Conservation (phyloP, 306 rosid genomes). For the Quercus berberidifolia region DNA sequence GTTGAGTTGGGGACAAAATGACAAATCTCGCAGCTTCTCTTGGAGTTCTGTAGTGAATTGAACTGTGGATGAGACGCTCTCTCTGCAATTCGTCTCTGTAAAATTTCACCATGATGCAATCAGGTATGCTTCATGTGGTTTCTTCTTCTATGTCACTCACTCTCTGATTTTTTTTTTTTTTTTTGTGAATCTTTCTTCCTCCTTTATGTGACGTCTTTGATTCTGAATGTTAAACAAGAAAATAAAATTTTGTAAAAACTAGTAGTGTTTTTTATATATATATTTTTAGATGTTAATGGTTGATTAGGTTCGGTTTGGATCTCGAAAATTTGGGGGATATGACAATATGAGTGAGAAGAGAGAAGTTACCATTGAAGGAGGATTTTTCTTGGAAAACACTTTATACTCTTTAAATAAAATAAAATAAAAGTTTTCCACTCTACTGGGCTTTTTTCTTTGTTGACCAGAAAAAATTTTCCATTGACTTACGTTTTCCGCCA, state of each 20-base stretch:
- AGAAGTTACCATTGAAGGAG: too few species aligned
- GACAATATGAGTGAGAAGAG: too few species aligned
- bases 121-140: conserved; percentile 32
- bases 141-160: not conserved
- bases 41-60: not conserved
- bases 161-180: not conserved
- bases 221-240: not conserved
- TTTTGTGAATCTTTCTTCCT: not conserved
- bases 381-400: too few species aligned
- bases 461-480: too few species aligned
- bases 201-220: not conserved
- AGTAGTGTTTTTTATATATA: not conserved
- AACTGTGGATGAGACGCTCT: conserved; percentile 19
- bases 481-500: too few species aligned
- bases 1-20: not conserved
- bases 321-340: not conserved
- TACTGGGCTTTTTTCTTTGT: too few species aligned
- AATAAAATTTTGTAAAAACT: not conserved
- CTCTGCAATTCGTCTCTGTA: conserved; percentile 10
- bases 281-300: not conserved
- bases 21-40: not conserved
- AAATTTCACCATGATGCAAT: conserved; percentile 31
- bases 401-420: too few species aligned
- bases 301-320: not conserved
- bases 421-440: too few species aligned